Percentiles rank a stretch among this genome's conserved stretches.
Evolutionary conservation across 1,139 yeast species (phyloP).

Genomic region (Eremothecium cymbalariae): DNA sequence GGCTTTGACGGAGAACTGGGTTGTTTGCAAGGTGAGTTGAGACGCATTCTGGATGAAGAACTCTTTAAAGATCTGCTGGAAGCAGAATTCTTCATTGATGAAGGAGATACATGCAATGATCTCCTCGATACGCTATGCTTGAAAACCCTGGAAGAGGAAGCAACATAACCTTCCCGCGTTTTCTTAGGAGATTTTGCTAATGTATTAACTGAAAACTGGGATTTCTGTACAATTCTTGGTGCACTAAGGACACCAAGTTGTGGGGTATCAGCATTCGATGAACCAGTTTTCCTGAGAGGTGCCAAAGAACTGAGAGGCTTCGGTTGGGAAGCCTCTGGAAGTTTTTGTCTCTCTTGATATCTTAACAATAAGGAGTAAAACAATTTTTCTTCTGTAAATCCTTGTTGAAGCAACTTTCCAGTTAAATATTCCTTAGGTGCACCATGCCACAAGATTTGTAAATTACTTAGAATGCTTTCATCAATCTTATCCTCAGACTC

Average conservation of each 20-base stretch:
- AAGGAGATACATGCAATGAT: slow-evolving; percentile 11
- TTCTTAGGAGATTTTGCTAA: slow-evolving; percentile 11
- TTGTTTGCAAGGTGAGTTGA: too few relatives aligned
- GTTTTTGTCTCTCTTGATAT: slow-evolving; percentile 69
- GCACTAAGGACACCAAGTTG: slow-evolving; percentile 13
- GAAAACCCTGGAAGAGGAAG: slow-evolving; percentile 26
- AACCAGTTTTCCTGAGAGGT: neutral
- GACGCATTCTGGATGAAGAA: slow-evolving; percentile 10
- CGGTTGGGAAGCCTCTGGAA: slow-evolving; percentile 8
- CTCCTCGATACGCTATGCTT: slow-evolving; percentile 20
- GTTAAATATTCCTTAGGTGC: slow-evolving; percentile 57
- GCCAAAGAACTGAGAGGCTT: too few relatives aligned
- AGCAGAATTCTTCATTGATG: slow-evolving; percentile 4
- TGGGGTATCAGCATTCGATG: slow-evolving; percentile 3
- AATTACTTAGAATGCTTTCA: slow-evolving; percentile 70
- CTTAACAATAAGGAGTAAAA: slow-evolving; percentile 77
- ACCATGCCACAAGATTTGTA: slow-evolving; percentile 89
- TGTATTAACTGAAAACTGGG: slow-evolving; percentile 28
- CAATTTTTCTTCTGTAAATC: slow-evolving; percentile 74
- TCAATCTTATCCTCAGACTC: slow-evolving; percentile 56
- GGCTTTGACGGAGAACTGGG: slow-evolving; percentile 18
- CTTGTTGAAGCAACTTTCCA: slow-evolving; percentile 48
- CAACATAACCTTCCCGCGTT: slow-evolving; percentile 18
- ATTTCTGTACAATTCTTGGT: slow-evolving; percentile 26
- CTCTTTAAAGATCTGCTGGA: slow-evolving; percentile 7